Percentiles rank a stretch among this genome's conserved stretches.
These are phyloP conservation scores for Hygrocybe punicea DNA, from an alignment of 768 basidiomycete species.

Conservation along the genomic window DNA sequence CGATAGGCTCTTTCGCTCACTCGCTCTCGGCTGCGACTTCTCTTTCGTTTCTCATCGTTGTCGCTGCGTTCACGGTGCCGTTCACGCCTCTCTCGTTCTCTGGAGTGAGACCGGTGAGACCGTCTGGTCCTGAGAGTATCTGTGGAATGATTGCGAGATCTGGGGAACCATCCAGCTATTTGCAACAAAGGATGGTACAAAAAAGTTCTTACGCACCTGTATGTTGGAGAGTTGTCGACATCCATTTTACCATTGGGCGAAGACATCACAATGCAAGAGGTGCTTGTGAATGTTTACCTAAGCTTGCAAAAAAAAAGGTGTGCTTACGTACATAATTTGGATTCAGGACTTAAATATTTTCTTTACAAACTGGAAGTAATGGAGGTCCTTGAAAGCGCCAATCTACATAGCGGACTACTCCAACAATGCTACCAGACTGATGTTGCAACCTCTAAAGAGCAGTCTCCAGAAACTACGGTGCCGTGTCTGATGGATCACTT, in stretches of 20 bases:
- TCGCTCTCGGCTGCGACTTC: constrained; percentile 56
- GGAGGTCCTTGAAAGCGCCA: too few relatives aligned
- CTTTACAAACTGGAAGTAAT: too few relatives aligned
- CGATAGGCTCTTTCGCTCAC: constrained; percentile 50
- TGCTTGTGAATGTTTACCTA: neutral
- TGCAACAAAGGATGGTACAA: neutral
- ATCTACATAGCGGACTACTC: too few relatives aligned
- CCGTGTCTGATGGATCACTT: constrained; percentile 36
- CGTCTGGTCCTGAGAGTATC: constrained; percentile 71
- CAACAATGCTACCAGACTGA: neutral
- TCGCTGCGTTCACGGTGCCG: constrained; percentile 52
- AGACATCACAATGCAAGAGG: neutral
- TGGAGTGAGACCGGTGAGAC: constrained; percentile 70
- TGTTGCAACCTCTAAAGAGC: neutral
- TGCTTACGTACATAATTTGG: neutral
- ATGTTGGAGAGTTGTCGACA: constrained; percentile 56
- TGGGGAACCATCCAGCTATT: constrained; percentile 19
- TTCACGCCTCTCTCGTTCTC: constrained; percentile 57
- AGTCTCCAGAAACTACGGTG: constrained; percentile 31
- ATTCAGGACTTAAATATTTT: too few relatives aligned
- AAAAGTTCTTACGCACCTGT: constrained; percentile 47
- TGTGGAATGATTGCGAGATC: constrained; percentile 71
- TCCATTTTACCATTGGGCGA: constrained; percentile 48
- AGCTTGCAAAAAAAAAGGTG: neutral
- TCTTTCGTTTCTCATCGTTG: constrained; percentile 57